phyloP scores from a whole-genome alignment of 441 rosid species.

The Pelargonium australe region DNA sequence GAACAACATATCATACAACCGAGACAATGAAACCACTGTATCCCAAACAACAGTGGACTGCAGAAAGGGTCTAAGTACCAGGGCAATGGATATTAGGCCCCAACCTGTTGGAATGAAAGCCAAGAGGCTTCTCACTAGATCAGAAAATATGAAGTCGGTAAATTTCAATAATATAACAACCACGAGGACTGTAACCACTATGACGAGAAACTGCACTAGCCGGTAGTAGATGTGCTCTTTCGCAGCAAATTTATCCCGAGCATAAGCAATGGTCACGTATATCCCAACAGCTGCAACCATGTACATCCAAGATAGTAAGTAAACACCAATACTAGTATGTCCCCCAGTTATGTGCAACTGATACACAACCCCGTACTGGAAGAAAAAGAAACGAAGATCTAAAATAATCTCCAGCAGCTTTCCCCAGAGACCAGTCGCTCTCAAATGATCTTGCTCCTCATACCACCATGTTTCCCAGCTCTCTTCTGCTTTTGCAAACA shows the following conservation, averaged over 20 bases:
- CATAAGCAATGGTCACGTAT: background rate
- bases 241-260: background rate
- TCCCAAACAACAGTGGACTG: background rate
- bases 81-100: background rate
- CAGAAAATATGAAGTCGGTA: background rate
- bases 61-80: background rate
- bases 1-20: background rate
- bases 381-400: background rate
- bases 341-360: background rate
- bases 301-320: background rate
- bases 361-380: constrained; percentile 1
- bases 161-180: background rate
- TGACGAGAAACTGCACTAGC: background rate
- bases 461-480: constrained; percentile 2
- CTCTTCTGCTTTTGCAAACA: background rate
- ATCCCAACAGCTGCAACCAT: constrained; percentile 2
- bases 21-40: background rate
- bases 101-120: background rate
- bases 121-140: background rate
- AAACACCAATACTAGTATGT: background rate
- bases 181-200: background rate
- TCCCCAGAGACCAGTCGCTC: background rate
- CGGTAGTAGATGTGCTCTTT: background rate
- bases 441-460: constrained; percentile 1
- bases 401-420: constrained; percentile 2